Base-by-base conservation (phyloP, 495 filamentous ascomycete species). In the Symbiotaphrina buchneri region DNA sequence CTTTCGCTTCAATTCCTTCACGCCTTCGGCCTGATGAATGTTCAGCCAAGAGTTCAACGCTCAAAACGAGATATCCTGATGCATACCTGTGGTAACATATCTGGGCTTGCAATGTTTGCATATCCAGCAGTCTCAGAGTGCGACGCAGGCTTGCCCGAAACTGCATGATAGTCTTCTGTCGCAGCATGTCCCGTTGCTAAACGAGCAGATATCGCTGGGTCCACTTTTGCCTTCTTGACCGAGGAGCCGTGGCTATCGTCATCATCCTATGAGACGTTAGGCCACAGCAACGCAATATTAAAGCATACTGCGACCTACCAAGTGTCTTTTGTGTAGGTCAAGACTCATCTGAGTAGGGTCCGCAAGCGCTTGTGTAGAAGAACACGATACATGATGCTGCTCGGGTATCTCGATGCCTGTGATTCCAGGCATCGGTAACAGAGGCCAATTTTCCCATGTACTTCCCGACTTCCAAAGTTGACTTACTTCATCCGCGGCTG, bases 401-500 rank as follows among this genome's bases (percentile, higher is more conserved):
- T 24, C 24, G 10, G 34, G 17, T 14, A 13, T 24, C 14, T 21
- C 15, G 8, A 36, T 21, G 18, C 18, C 20, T 6, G 18, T n/a
- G 4, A 36, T 19, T 20, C 8, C 28, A 22, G 11, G 20, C 7
- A 68, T 49, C 2, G 34, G 28, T 13, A 59, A 49, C 5, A 68
- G 31, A 18, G 51, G 40, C 61, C 61, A 65, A 7, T 38, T 34
- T 8, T 40, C 27, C 24, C 42, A 36, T 22, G 53, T 41, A 32
- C 46, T 44, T 18, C 59, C 57, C 1, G 44, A 41, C 3, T 52
- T 29, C 7, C 57, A 48, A 18, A 32, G 51, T 8, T 40, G 34
- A 6, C 57, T 33, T 13, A 65, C 51, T 18, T 59, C 52, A 17
- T 59, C 51, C 10, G 52, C 61, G 38, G 58, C 49, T 27, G 56